Evolutionary conservation across 306 rosid species (phyloP), one percentile per base, ranked within the genome.

Genomic region (Abrus precatorius): DNA sequence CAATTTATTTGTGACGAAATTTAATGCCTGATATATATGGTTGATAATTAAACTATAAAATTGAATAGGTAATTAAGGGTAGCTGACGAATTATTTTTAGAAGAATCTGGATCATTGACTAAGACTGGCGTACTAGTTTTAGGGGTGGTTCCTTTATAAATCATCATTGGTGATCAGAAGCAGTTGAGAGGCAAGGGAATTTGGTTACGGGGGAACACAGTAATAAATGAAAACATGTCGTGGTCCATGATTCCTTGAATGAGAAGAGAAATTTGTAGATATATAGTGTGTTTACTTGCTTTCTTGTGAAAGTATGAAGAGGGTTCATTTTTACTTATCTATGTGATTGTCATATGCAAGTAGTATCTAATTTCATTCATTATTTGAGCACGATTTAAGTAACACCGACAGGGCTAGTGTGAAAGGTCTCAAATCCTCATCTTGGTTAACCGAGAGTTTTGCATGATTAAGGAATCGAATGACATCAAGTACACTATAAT

Each of bases 1-100:
- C 64, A 66, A 27, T 72, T 76, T 66, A 13, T 40, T 69, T 52
- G 69, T 32, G 79, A 54, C 62, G 7, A 74, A 63, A 82, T 78
- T 86, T 74, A 82, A 63, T 82, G 86, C 55, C 20, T 78, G 76
- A 47, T 40, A 44, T 62, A 4, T 75, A 52, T 72, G 12, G 84
- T 74, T 69, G 84, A 7, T 78, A 53, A 63, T 68, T 63, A 66
- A 66, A 36, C 61, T 49, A 72, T 2, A 40, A 53, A 76, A 57
- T 65, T 64, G 53, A 63, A 53, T 14, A 11, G 73, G 69, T 9
- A 32, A 69, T 44, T 30, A 47, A 59, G 34, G 67, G 60, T 59
- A 63, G 81, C 6, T 69, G 84, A 40, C n/a, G 38, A 33, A 65
- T 74, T 61, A 73, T 47, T 82, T 74, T 74, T 62, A 44, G 72